These are phyloP conservation scores for Crithidia mellificae DNA, from an alignment of 208 protist species.

Conservation along the genomic window DNA sequence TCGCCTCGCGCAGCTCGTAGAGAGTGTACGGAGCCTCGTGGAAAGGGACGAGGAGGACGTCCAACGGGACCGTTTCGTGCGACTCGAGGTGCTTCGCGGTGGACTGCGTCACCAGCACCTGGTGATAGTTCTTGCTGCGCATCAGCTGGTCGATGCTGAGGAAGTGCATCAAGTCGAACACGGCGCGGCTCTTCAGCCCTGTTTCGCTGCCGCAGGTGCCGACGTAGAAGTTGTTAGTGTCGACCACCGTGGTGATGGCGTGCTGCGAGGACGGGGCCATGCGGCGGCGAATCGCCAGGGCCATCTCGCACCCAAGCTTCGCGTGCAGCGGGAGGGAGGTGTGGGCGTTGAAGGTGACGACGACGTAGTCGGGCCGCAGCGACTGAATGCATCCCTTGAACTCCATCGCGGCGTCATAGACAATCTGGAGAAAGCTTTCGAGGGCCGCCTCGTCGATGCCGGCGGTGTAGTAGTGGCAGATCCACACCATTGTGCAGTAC, in stretches of 20 bases:
- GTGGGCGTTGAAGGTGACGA: slow-evolving; percentile 63
- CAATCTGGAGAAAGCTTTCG: slow-evolving; percentile 21
- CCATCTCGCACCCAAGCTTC: slow-evolving; percentile 44
- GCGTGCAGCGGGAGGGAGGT: slow-evolving; percentile 54
- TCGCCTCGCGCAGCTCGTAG: slow-evolving; percentile 44
- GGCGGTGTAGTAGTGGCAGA: slow-evolving; percentile 34
- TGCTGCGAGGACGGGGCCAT: slow-evolving; percentile 26
- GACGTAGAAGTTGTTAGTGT: slow-evolving; percentile 60
- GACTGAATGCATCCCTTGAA: slow-evolving; percentile 53
- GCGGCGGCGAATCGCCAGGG: slow-evolving; percentile 40
- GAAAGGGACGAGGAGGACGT: slow-evolving; percentile 29
- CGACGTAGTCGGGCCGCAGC: slow-evolving; percentile 44
- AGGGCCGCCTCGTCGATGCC: slow-evolving; percentile 12
- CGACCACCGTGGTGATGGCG: slow-evolving; percentile 38
- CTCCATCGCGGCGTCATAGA: slow-evolving; percentile 19
- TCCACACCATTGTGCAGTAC: slow-evolving; percentile 53
- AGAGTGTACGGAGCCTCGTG: slow-evolving; percentile 36
- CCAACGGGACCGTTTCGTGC: slow-evolving; percentile 42
- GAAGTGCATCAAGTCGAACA: slow-evolving; percentile 32
- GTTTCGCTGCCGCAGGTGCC: slow-evolving; percentile 45
- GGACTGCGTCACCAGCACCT: slow-evolving; percentile 44
- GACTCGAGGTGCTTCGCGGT: slow-evolving; percentile 42
- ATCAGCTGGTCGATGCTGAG: slow-evolving; percentile 8
- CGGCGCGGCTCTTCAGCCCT: slow-evolving; percentile 24
- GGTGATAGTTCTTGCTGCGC: slow-evolving; percentile 11